Base-by-base conservation (phyloP, 305 asterid genomes). In the Fraxinus sp. region DNA sequence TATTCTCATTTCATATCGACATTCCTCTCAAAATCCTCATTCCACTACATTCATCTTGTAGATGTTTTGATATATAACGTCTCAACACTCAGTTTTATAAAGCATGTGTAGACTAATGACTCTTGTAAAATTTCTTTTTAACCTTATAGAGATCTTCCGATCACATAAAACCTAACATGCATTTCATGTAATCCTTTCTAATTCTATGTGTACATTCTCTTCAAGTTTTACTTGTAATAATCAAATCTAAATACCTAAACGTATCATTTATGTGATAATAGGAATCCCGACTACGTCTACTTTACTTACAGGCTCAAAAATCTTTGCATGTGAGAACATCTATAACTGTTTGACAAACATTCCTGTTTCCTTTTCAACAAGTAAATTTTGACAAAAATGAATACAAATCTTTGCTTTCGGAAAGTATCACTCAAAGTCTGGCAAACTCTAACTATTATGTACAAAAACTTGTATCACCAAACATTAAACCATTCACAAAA, bases 401-500 rank as follows among this genome's bases (percentile, higher is more conserved):
- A 24, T 66, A 66, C 36, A 26, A 66, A 66, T 26, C 36, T 11
- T 44, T 11, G 55, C 55, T 44, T 44, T 44, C 16, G 74, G 32
- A 66, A 26, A 1, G 18, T 66, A 24, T 22, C 74, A 26, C 18
- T 66, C 74, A 52, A 74, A 64, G 74, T 24, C 41, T 18, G 22
- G 18, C 81, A 57, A 36, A 52, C 75, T 81, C 37, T 14, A 41
- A 20, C 64, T 44, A 46, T 59, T 55, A 52, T 26, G 73, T 57
- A 68, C 72, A 30, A 82, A 71, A 82, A 70, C 41, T 36, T n/a
- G 3, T 14, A 49, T 33, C 76, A 68, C 26, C 18, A 71, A 74
- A n/a, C 24, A 78, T 62, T 78, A 64, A 78, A 74, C 79, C 57
- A 41, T 84, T 26, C 36, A 66, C 7, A 66, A 10, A 26, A 66